Evolutionary conservation across 371 early-diverging fungal species (phyloP), one percentile per base, ranked within the genome.

Genomic region (Apophysomyces variabilis): DNA sequence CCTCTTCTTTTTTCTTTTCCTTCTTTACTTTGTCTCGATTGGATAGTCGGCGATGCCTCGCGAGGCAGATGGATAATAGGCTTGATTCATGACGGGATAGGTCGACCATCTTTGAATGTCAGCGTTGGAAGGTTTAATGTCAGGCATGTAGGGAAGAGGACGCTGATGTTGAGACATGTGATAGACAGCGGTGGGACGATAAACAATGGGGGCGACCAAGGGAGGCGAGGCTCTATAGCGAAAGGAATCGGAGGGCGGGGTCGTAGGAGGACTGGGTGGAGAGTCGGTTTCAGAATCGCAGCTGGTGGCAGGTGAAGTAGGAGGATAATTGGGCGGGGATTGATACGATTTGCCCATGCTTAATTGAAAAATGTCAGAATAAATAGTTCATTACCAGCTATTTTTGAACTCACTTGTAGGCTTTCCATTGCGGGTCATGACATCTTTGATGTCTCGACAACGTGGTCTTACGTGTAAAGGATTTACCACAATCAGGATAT

Each of bases 391-490:
- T 38, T n/a, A 7, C 54, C 21, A 21, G 14, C 46, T 43, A 36
- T 62, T 50, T 50, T 50, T 44, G 62, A 56, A 68, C 64, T 54
- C 70, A 71, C 70, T 54, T 65, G 45, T 56, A 57, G n/a, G 59
- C 50, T 54, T 65, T 67, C 67, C 67, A 67, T 38, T 58, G 60
- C 41, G 65, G 67, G 45, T 75, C 75, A 64, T 77, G 77, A 35
- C 72, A 79, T 44, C 85, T 79, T 61, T 80, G 80, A 62, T 89
- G 90, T 64, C 85, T 84, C 36, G 85, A 85, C 39, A 89, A 66
- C 7, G 85, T 88, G 3, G 87, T 87, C 76, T 87, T 86, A 62
- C 89, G 85, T 61, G 83, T 83, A 61, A 84, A 86, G 21, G 84
- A 76, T 69, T 82, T 82, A 45, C 76, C 80, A 74, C 87, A 86